Evolutionary conservation across 2,329 filamentous ascomycete genomes (phyloP).

Genomic region (Diaporthe citriasiana): DNA sequence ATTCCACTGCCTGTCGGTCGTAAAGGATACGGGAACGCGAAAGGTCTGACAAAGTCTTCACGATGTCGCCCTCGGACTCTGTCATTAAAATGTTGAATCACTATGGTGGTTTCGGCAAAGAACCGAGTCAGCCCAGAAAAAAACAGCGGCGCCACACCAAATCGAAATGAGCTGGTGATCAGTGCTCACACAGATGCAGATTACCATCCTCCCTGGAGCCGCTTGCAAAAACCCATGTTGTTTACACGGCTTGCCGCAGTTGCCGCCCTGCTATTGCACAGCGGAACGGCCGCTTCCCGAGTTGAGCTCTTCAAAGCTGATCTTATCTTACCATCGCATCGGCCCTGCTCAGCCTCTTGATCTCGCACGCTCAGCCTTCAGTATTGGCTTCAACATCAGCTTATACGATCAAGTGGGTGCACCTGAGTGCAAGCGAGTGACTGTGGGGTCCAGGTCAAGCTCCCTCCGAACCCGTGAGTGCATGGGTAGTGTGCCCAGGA

Average conservation of each 20-base stretch:
- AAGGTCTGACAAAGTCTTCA: constrained; percentile 6
- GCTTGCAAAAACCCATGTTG: constrained; percentile 8
- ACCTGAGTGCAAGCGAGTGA: constrained; percentile 18
- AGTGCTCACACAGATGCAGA: constrained; percentile 38
- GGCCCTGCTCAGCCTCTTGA: constrained; percentile 18
- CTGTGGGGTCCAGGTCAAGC: not conserved
- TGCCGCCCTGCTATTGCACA: constrained; percentile 22
- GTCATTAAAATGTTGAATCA: constrained; percentile 12
- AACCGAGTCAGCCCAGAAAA: constrained; percentile 33
- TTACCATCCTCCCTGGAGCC: constrained; percentile 27
- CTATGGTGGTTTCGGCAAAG: constrained; percentile 35
- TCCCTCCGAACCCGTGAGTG: not conserved
- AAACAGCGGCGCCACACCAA: constrained; percentile 17
- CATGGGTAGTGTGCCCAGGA: not conserved
- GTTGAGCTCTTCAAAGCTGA: constrained; percentile 7
- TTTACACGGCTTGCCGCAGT: constrained; percentile 23
- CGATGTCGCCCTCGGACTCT: constrained; percentile 14
- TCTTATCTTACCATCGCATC: constrained; percentile 1
- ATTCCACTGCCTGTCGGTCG: not conserved
- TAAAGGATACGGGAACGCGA: not conserved
- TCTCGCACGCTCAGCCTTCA: constrained; percentile 11
- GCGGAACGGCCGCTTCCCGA: constrained; percentile 27
- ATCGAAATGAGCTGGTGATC: constrained; percentile 42
- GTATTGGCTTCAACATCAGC: constrained; percentile 12
- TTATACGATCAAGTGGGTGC: constrained; percentile 21